Evolutionary conservation across 139 green algal genomes (phyloP).

Genomic region (Chlorella sp.): DNA sequence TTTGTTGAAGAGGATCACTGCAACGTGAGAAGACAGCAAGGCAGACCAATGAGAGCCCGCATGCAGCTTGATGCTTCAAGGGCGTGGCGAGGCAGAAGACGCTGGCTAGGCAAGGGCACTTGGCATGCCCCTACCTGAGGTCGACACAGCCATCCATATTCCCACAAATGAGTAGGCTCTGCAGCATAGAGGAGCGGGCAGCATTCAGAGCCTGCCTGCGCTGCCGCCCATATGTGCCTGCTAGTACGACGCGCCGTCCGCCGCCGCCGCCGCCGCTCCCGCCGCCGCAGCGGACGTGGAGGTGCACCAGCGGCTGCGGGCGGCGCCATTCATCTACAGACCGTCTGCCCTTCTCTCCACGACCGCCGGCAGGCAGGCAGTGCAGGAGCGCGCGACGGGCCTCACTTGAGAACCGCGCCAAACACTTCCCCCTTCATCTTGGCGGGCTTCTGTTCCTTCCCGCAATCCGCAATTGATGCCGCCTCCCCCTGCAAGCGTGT

Average conservation of each 20-base stretch:
- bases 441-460: not conserved
- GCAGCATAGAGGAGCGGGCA: not conserved
- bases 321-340: not conserved
- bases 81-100: not conserved
- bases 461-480: too few relatives aligned
- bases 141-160: conserved; percentile 47
- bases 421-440: conserved; percentile 7
- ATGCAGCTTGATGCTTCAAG: not conserved
- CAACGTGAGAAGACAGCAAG: not conserved
- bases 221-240: not conserved
- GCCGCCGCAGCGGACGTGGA: not conserved
- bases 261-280: not conserved
- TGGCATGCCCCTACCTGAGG: not conserved
- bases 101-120: not conserved
- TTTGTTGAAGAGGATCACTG: conserved; percentile 97
- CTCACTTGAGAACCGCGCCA: conserved; percentile 12
- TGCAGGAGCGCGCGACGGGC: not conserved
- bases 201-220: not conserved
- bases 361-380: not conserved
- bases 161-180: conserved; percentile 45
- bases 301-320: not conserved
- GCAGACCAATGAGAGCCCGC: not conserved
- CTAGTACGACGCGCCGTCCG: not conserved
- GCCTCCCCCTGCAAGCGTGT: too few relatives aligned
- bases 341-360: too few relatives aligned